Evolutionary conservation across 768 basidiomycete genomes (phyloP).

Genomic region (Amylocystis lapponica): DNA sequence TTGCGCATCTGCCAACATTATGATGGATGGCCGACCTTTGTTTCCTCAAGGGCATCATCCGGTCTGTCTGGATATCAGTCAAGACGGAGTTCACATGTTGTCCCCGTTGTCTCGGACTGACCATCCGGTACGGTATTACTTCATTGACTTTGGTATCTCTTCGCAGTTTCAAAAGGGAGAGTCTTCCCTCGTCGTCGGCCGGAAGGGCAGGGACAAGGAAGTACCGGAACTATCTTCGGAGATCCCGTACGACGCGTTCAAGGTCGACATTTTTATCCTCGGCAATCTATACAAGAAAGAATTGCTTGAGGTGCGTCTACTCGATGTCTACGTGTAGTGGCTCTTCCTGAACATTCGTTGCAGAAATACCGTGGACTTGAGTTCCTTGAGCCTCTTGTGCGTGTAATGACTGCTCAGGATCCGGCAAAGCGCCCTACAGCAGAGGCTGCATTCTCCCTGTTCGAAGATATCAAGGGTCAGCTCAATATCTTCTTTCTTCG

Average conservation of each 20-base stretch:
- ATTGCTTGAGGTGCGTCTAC: conserved; percentile 6
- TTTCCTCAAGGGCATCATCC: conserved; percentile 21
- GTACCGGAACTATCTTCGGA: conserved; percentile 18
- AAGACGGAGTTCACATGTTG: background rate
- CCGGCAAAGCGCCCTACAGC: background rate
- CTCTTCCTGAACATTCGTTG: too few relatives aligned
- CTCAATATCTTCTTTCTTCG: too few relatives aligned
- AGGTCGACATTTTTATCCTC: conserved; percentile 21
- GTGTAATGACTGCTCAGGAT: background rate
- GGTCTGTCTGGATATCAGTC: background rate
- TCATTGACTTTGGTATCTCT: conserved; percentile 15
- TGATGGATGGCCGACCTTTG: conserved; percentile 16
- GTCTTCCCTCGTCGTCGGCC: conserved; percentile 8
- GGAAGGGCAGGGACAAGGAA: conserved; percentile 16
- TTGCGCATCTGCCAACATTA: conserved; percentile 13
- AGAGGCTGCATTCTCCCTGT: background rate
- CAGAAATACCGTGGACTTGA: background rate
- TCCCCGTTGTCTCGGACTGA: background rate
- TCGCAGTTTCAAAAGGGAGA: conserved; percentile 12
- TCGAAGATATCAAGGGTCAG: too few relatives aligned
- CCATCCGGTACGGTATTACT: conserved; percentile 11
- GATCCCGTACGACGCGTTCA: conserved; percentile 19
- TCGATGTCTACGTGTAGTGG: too few relatives aligned
- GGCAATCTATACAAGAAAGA: conserved; percentile 19
- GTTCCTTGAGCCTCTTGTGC: background rate